Percentiles rank a stretch among this genome's conserved stretches.
Evolutionary conservation across 2,329 filamentous ascomycete genomes (phyloP).

Genomic region (Fusarium sp.): DNA sequence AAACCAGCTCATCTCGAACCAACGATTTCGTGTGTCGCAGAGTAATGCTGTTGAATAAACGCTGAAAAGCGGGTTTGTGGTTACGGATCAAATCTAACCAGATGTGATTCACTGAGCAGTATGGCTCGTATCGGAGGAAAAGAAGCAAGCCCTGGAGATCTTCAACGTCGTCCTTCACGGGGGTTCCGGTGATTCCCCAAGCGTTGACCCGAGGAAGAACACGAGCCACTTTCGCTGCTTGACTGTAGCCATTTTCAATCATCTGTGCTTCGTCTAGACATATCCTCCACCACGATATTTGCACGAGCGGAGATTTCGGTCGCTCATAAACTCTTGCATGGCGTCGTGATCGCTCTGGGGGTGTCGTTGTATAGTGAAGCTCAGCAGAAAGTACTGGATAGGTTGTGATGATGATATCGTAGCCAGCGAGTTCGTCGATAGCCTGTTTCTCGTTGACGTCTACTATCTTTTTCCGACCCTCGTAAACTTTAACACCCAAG

Average conservation of each 20-base stretch:
- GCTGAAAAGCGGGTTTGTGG: slow-evolving; percentile 74
- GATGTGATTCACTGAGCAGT: slow-evolving; percentile 70
- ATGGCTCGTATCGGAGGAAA: slow-evolving; percentile 85
- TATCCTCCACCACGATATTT: slow-evolving; percentile 90
- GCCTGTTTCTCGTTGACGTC: slow-evolving; percentile 56
- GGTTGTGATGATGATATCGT: slow-evolving; percentile 74
- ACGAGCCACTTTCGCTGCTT: slow-evolving; percentile 83
- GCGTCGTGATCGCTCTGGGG: slow-evolving; percentile 76
- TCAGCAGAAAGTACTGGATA: slow-evolving; percentile 82
- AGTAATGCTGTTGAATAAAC: slow-evolving; percentile 78
- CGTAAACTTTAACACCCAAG: slow-evolving; percentile 69
- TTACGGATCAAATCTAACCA: slow-evolving; percentile 76
- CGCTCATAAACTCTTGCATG: slow-evolving; percentile 75
- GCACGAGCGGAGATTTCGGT: slow-evolving; percentile 80
- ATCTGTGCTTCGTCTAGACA: slow-evolving; percentile 87
- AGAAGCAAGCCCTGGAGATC: slow-evolving; percentile 85
- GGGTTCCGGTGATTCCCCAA: slow-evolving; percentile 92
- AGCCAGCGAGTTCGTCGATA: slow-evolving; percentile 60
- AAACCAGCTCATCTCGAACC: slow-evolving; percentile 80
- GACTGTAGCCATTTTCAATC: slow-evolving; percentile 89
- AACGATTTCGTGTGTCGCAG: slow-evolving; percentile 88
- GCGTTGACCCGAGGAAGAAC: slow-evolving; percentile 86
- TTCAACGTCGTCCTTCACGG: slow-evolving; percentile 80
- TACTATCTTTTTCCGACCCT: slow-evolving; percentile 60
- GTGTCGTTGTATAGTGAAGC: slow-evolving; percentile 79